Percentiles rank a stretch among this genome's conserved stretches.
Evolutionary conservation across 495 filamentous ascomycete genomes (phyloP).

Genomic region (Aspergillus kassunensis): DNA sequence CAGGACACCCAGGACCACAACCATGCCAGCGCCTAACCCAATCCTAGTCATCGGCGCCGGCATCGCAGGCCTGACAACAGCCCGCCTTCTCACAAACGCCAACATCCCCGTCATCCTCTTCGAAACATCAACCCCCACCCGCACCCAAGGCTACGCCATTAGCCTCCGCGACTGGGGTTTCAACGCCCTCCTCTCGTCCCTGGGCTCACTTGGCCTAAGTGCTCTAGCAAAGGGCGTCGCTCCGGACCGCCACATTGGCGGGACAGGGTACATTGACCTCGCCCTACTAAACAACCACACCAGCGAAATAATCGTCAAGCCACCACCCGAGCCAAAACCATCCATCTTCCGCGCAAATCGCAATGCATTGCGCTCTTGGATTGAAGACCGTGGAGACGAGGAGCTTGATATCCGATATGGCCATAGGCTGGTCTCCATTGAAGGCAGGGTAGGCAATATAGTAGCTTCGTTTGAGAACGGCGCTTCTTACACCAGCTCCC

Average conservation of each 20-base stretch:
- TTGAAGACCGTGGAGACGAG: slow-evolving; percentile 9
- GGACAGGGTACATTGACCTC: slow-evolving; percentile 12
- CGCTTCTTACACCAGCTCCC: slow-evolving; percentile 1
- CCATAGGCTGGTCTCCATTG: not conserved
- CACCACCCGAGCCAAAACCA: not conserved
- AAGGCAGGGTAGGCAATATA: not conserved
- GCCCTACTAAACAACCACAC: slow-evolving; percentile 1
- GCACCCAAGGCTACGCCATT: slow-evolving; percentile 15
- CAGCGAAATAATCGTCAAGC: not conserved
- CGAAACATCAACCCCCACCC: slow-evolving; percentile 10
- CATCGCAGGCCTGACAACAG: slow-evolving; percentile 47
- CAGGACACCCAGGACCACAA: too few species aligned
- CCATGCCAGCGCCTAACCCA: slow-evolving; percentile 20
- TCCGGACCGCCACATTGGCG: slow-evolving; percentile 13
- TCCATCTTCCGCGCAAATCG: slow-evolving; percentile 12
- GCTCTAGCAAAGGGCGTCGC: slow-evolving; percentile 7
- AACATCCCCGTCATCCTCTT: slow-evolving; percentile 14
- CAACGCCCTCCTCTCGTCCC: slow-evolving; percentile 4
- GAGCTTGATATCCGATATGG: slow-evolving; percentile 11
- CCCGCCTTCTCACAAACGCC: slow-evolving; percentile 24
- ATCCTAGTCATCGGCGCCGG: slow-evolving; percentile 53
- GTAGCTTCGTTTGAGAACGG: slow-evolving; percentile 9
- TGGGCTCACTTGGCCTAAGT: slow-evolving; percentile 6
- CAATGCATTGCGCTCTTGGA: slow-evolving; percentile 12
- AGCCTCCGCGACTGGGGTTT: slow-evolving; percentile 16